Evolutionary conservation across 2,329 filamentous ascomycete genomes (phyloP).

Genomic region (Alternaria consortialis): DNA sequence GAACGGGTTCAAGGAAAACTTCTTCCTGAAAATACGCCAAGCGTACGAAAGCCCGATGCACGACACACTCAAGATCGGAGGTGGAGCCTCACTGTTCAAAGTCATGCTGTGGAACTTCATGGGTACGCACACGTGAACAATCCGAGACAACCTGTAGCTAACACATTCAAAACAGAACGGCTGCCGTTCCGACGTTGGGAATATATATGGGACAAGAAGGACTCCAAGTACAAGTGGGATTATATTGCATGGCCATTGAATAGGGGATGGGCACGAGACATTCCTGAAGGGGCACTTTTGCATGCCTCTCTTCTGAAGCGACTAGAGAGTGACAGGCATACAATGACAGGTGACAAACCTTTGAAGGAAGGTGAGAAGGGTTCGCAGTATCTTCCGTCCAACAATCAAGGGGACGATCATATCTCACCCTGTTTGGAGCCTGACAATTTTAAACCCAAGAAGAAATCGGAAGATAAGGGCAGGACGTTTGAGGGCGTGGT

Average conservation of each 20-base stretch:
- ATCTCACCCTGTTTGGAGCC: not conserved
- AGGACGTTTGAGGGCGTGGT: fast-evolving
- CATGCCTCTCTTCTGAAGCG: slow-evolving; percentile 4
- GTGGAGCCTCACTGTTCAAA: slow-evolving; percentile 6
- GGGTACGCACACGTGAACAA: slow-evolving; percentile 1
- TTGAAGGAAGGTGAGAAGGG: not conserved
- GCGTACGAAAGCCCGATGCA: slow-evolving; percentile 3
- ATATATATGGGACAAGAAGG: not conserved
- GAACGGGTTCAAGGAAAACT: slow-evolving; percentile 6
- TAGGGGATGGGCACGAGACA: not conserved
- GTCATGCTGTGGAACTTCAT: slow-evolving; percentile 10
- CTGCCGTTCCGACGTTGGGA: slow-evolving; percentile 9
- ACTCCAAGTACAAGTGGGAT: not conserved
- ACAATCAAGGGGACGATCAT: not conserved
- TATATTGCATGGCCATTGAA: not conserved
- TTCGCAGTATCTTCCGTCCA: not conserved
- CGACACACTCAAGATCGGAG: not conserved
- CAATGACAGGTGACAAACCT: too few relatives aligned
- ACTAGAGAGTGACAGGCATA: not conserved
- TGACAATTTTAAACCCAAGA: not conserved
- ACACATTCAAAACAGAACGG: slow-evolving; percentile 1
- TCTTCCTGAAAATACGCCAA: not conserved
- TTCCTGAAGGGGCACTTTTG: not conserved
- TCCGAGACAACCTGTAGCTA: not conserved
- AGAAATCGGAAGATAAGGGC: not conserved